Conservation (phyloP, 2,329 filamentous ascomycete species). For the Emericellopsis cladophorae region DNA sequence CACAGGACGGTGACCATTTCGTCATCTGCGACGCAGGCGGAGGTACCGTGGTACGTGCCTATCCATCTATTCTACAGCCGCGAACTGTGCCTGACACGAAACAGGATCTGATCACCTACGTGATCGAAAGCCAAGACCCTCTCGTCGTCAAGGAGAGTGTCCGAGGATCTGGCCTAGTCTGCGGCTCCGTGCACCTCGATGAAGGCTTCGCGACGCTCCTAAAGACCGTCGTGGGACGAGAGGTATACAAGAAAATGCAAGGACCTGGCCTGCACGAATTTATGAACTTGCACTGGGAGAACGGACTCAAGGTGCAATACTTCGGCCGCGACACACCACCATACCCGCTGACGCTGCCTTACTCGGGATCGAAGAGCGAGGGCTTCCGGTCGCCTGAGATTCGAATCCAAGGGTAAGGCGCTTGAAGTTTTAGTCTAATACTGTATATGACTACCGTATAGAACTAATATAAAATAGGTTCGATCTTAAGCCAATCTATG, state of each 20-base stretch:
- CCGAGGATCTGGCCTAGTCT: conserved; percentile 21
- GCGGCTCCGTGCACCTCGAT: conserved; percentile 25
- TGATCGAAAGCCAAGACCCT: conserved; percentile 7
- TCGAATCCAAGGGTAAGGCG: not conserved
- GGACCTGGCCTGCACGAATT: conserved; percentile 3
- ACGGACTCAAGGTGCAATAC: conserved; percentile 15
- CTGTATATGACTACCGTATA: too few relatives aligned
- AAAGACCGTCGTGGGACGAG: conserved; percentile 5
- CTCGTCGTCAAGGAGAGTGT: conserved; percentile 22
- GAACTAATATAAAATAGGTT: too few relatives aligned
- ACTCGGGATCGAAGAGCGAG: not conserved
- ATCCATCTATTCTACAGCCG: too few relatives aligned
- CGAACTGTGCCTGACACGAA: not conserved
- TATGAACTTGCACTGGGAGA: conserved; percentile 14
- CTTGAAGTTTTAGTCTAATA: too few relatives aligned
- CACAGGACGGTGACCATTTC: conserved; percentile 10
- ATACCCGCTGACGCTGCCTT: not conserved
- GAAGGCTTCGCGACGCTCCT: conserved; percentile 18
- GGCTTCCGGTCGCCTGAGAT: not conserved
- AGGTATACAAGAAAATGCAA: conserved; percentile 2
- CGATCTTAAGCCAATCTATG: too few relatives aligned
- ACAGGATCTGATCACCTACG: conserved; percentile 29
- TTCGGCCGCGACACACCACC: not conserved
- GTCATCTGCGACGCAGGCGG: conserved; percentile 23
- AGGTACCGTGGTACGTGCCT: conserved; percentile 17